phyloP scores from a whole-genome alignment of 1,139 yeast genomes.

The Candida anutae region DNA sequence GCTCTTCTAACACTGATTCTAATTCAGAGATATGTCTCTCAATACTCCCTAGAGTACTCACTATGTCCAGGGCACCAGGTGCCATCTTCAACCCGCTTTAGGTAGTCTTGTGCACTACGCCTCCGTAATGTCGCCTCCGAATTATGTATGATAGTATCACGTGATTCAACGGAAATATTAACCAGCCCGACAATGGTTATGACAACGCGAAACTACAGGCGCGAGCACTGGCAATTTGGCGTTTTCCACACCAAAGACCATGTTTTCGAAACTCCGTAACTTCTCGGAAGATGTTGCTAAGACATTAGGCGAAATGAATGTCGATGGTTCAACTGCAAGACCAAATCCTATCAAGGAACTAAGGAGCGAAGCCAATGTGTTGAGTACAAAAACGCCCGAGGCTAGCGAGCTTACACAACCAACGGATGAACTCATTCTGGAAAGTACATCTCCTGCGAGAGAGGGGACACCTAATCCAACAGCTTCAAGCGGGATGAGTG shows the following conservation, averaged over 20 bases:
- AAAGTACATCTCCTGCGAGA: background rate
- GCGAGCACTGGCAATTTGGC: no score
- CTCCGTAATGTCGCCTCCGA: no score
- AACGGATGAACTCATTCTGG: constrained; percentile 22
- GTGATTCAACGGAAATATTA: no score
- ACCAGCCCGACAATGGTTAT: no score
- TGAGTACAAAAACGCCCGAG: constrained; percentile 38
- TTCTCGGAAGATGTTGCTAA: constrained; percentile 49
- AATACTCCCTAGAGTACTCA: constrained; percentile 5
- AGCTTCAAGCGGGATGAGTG: background rate
- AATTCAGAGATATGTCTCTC: constrained; percentile 11
- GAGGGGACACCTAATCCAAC: constrained; percentile 2
- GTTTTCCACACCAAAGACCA: constrained; percentile 13
- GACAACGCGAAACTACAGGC: no score
- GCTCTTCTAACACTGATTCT: constrained; percentile 35
- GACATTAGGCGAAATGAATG: constrained; percentile 22
- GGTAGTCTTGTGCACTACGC: no score
- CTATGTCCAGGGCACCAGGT: constrained; percentile 4
- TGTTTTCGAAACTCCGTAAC: constrained; percentile 61
- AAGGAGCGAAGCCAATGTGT: constrained; percentile 23
- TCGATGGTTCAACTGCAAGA: constrained; percentile 5
- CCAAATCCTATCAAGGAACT: constrained; percentile 22
- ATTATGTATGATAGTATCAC: no score
- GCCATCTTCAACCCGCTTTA: no score
- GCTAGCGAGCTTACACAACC: constrained; percentile 39